These are phyloP conservation scores for Cladorrhinum sp. DNA, from an alignment of 2,329 filamentous ascomycete genomes.

Conservation along the genomic window DNA sequence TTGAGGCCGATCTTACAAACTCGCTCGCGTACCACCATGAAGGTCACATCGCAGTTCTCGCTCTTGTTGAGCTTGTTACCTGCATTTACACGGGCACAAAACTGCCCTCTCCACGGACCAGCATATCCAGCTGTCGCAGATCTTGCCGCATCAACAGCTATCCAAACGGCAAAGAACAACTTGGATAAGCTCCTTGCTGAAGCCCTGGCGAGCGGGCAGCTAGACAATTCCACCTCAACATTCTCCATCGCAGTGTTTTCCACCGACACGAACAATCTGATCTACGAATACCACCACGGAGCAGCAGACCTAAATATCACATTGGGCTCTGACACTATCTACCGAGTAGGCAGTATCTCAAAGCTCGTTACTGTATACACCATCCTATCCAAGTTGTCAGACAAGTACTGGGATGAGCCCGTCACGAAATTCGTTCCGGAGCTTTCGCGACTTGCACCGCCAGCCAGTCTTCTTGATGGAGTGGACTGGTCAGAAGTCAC, in stretches of 20 bases:
- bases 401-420: constrained; percentile 37
- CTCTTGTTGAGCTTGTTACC: neutral
- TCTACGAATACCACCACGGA: constrained; percentile 24
- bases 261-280: constrained; percentile 13
- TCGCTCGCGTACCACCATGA: neutral
- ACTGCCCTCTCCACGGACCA: constrained; percentile 15
- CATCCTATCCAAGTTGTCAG: constrained; percentile 39
- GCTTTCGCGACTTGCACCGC: constrained; percentile 27
- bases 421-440: constrained; percentile 42
- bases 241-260: constrained; percentile 22
- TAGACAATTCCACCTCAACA: constrained; percentile 10
- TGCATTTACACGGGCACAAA: neutral
- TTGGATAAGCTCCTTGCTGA: neutral
- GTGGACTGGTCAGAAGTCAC: constrained; percentile 26
- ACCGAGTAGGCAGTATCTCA: constrained; percentile 41
- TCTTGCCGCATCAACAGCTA: neutral
- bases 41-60: neutral
- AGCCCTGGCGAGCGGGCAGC: neutral
- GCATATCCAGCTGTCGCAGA: constrained; percentile 11
- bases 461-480: constrained; percentile 10
- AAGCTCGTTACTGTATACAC: constrained; percentile 44
- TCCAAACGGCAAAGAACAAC: neutral
- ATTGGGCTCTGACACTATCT: constrained; percentile 36
- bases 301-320: constrained; percentile 20
- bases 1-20: no score